Evolutionary conservation across 2,329 filamentous ascomycete genomes (phyloP).

Genomic region (Paecilomyces fulvus): DNA sequence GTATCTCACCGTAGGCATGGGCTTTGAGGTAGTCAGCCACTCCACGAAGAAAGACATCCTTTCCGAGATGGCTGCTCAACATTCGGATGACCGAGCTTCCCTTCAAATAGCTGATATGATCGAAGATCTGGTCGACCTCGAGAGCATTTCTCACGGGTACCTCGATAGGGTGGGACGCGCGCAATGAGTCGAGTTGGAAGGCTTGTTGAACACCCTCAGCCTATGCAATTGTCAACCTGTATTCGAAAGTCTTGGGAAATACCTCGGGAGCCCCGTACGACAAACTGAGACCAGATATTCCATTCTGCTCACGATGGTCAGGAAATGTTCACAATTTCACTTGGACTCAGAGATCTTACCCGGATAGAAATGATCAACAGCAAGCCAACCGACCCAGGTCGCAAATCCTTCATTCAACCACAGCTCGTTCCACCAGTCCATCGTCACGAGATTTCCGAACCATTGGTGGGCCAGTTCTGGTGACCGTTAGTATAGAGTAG

Average conservation of each 20-base stretch:
- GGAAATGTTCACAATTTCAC: background rate
- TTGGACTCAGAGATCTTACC: constrained; percentile 30
- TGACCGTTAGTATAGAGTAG: constrained; percentile 1
- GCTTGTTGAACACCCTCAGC: constrained; percentile 90
- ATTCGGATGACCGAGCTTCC: constrained; percentile 95
- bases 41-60: constrained; percentile 80
- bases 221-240: constrained; percentile 38
- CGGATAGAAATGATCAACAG: constrained; percentile 82
- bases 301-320: constrained; percentile 53
- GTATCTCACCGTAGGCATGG: constrained; percentile 63
- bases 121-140: constrained; percentile 97
- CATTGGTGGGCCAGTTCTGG: constrained; percentile 85
- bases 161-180: constrained; percentile 91
- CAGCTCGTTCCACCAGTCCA: constrained; percentile 93
- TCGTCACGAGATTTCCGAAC: constrained; percentile 92
- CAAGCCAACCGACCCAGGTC: constrained; percentile 96
- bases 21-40: constrained; percentile 83
- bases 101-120: constrained; percentile 93
- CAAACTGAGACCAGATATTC: constrained; percentile 97
- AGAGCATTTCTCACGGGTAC: constrained; percentile 88
- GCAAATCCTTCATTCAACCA: constrained; percentile 97
- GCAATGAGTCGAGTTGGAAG: constrained; percentile 79
- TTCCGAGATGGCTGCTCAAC: constrained; percentile 82
- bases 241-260: constrained; percentile 25
- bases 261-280: constrained; percentile 57